phyloP scores from a whole-genome alignment of 78 protist genomes.

The Neovahlkampfia damariscottae region DNA sequence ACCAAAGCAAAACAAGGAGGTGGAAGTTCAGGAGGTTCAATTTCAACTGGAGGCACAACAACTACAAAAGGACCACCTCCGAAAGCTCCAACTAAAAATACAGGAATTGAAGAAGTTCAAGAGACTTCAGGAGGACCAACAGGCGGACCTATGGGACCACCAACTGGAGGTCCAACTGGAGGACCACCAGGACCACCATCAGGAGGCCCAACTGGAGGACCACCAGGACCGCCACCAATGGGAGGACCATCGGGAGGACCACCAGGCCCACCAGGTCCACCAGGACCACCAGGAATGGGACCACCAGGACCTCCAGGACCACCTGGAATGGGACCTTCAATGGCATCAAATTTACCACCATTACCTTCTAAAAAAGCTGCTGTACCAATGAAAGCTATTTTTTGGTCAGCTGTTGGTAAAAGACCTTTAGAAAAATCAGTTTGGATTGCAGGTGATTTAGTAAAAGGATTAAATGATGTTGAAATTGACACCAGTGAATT shows the following conservation, averaged over 20 bases:
- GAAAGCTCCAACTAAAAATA: neutral
- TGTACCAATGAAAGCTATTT: neutral
- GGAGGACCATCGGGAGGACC: slow-evolving; percentile 7
- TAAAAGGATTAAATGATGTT: neutral
- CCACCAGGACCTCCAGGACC: slow-evolving; percentile 2
- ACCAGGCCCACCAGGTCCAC: neutral
- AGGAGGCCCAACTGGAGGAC: neutral
- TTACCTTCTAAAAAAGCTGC: neutral
- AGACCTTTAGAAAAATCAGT: neutral
- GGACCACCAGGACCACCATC: slow-evolving; percentile 1
- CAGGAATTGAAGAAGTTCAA: too few relatives aligned
- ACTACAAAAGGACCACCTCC: neutral
- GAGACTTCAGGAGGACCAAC: too few relatives aligned
- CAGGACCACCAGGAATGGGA: slow-evolving; percentile 1
- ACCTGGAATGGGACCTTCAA: neutral
- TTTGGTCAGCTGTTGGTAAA: neutral
- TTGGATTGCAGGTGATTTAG: neutral
- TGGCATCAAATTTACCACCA: neutral
- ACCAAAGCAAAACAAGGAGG: neutral
- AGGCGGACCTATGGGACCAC: neutral
- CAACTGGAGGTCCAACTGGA: neutral
- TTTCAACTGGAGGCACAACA: neutral
- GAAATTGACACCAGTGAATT: neutral
- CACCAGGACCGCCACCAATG: neutral
- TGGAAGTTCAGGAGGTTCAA: neutral